phyloP scores from a whole-genome alignment of 2,329 filamentous ascomycete genomes.

The Furcasterigmium sp. region DNA sequence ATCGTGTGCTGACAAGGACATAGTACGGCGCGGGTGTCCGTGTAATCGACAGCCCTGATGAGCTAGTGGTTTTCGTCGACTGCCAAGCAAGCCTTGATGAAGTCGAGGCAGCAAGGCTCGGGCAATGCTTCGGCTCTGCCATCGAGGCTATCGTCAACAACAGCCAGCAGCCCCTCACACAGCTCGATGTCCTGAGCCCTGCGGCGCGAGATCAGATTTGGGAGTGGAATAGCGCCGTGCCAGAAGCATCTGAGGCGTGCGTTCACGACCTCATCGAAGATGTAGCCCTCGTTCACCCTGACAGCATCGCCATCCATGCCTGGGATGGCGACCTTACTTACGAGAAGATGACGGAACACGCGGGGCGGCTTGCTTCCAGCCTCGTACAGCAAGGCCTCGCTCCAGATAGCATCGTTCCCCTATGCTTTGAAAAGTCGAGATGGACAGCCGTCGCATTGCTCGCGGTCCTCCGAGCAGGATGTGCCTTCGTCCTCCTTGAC shows the following conservation, averaged over 20 bases:
- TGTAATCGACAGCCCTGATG: not conserved
- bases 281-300: not conserved
- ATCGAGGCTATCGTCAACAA: not conserved
- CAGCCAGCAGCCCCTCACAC: not conserved
- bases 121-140: not conserved
- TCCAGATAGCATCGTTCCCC: no score
- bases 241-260: not conserved
- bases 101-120: not conserved
- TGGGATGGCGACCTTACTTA: constrained; percentile 18
- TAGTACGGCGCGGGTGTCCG: constrained; percentile 1
- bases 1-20: constrained; percentile 1
- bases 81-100: not conserved
- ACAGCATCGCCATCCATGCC: constrained; percentile 9
- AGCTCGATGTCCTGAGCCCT: not conserved
- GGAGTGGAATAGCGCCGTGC: not conserved
- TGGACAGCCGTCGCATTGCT: constrained; percentile 5
- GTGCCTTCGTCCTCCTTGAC: constrained; percentile 4
- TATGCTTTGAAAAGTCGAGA: constrained; percentile 7
- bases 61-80: not conserved
- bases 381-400: no score
- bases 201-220: not conserved
- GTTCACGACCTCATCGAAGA: constrained; percentile 2
- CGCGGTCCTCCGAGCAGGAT: constrained; percentile 4
- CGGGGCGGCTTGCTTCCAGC: no score
- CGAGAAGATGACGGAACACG: not conserved